Conservation (phyloP, 23 red algal genomes). For the Cyanidiococcus yangmingshanensis region DNA sequence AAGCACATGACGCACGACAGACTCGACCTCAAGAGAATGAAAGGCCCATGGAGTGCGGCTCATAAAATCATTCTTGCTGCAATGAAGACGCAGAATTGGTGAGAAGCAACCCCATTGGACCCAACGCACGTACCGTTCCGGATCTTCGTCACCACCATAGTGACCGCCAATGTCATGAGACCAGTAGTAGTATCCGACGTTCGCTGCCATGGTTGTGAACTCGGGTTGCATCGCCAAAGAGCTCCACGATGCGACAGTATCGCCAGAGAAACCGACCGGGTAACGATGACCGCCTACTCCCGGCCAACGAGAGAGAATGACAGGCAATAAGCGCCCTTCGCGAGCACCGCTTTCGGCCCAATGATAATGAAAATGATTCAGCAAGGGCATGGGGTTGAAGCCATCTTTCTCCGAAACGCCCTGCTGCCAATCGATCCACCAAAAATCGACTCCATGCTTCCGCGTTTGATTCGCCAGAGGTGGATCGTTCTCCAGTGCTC, state of each 20-base stretch:
- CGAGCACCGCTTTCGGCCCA: background rate
- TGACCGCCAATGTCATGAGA: slow-evolving; percentile 38
- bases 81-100: slow-evolving; percentile 31
- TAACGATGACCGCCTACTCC: slow-evolving; percentile 25
- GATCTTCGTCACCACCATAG: slow-evolving; percentile 25
- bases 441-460: slow-evolving; percentile 27
- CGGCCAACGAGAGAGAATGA: slow-evolving; percentile 29
- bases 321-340: slow-evolving; percentile 13
- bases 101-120: slow-evolving; percentile 25
- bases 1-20: background rate
- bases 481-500: slow-evolving; percentile 8
- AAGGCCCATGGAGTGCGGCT: slow-evolving; percentile 1
- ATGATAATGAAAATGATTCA: slow-evolving; percentile 35
- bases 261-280: slow-evolving; percentile 32
- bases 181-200: slow-evolving; percentile 30
- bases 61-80: slow-evolving; percentile 26
- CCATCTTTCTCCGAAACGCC: slow-evolving; percentile 15
- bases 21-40: background rate
- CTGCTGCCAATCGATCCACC: slow-evolving; percentile 40
- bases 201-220: slow-evolving; percentile 25
- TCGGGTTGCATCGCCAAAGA: slow-evolving; percentile 24
- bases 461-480: background rate
- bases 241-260: slow-evolving; percentile 22
- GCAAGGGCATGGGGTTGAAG: slow-evolving; percentile 22
- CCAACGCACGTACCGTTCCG: slow-evolving; percentile 22